Percentiles rank a stretch among this genome's conserved stretches.
Conservation (phyloP, 345 rosid species). For the Ceriops tagal region DNA sequence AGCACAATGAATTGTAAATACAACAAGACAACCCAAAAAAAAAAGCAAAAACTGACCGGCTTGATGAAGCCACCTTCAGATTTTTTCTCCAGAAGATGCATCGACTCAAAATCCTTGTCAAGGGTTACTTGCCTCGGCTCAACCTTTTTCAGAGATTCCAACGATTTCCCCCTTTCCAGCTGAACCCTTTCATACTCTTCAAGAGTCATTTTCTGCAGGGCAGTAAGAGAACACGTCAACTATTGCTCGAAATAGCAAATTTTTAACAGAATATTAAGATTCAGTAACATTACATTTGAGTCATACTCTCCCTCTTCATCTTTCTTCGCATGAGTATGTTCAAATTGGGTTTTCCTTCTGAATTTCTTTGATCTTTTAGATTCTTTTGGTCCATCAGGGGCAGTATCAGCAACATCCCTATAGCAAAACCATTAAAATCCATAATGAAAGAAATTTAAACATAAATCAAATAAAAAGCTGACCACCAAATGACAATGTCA, state of each 20-base stretch:
- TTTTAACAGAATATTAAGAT: too few relatives aligned
- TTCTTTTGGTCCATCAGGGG: background rate
- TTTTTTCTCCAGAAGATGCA: constrained; percentile 17
- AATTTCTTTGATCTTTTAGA: background rate
- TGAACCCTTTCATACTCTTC: constrained; percentile 13
- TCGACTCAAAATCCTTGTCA: constrained; percentile 18
- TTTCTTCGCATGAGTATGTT: background rate
- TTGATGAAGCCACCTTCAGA: background rate
- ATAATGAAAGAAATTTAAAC: too few relatives aligned
- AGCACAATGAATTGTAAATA: too few relatives aligned
- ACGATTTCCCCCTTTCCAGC: background rate
- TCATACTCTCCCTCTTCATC: background rate
- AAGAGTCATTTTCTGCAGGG: constrained; percentile 14
- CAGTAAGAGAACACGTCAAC: too few relatives aligned
- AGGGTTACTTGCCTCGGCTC: constrained; percentile 3
- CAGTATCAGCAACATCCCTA: too few relatives aligned
- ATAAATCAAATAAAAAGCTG: too few relatives aligned
- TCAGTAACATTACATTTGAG: background rate
- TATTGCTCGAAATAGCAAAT: too few relatives aligned
- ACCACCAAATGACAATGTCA: background rate
- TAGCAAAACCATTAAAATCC: too few relatives aligned
- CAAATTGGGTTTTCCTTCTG: background rate
- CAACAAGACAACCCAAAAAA: background rate
- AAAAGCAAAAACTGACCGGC: background rate
- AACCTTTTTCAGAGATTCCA: constrained; percentile 6